These are phyloP conservation scores for Phytophthora nicotianae DNA, from an alignment of 352 stramenopile genomes.

Conservation along the genomic window DNA sequence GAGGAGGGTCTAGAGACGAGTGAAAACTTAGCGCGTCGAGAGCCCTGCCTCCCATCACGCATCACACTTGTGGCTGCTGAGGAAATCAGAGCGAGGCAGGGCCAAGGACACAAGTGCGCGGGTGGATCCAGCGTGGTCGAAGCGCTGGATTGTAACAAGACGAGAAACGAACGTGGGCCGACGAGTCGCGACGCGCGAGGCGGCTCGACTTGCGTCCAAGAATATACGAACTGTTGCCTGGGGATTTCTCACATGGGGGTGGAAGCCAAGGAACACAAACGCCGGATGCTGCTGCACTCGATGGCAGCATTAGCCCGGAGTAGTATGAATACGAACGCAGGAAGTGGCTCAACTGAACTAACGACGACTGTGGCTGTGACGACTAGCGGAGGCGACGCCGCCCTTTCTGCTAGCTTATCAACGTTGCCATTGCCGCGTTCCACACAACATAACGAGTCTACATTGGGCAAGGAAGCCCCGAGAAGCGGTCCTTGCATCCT, in stretches of 20 bases:
- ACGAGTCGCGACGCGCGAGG: slow-evolving; percentile 25
- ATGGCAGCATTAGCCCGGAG: slow-evolving; percentile 44
- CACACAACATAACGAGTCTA: slow-evolving; percentile 11
- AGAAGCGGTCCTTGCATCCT: slow-evolving; percentile 21
- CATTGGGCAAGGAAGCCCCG: slow-evolving; percentile 22
- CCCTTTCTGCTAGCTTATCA: slow-evolving; percentile 36
- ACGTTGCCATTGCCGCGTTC: slow-evolving; percentile 24
- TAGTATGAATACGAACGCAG: slow-evolving; percentile 15
- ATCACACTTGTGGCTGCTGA: slow-evolving; percentile 19
- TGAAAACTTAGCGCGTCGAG: slow-evolving; percentile 23
- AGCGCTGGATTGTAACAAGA: slow-evolving; percentile 9
- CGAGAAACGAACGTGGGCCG: slow-evolving; percentile 26
- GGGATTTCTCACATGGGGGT: slow-evolving; percentile 38
- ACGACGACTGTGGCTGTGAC: slow-evolving; percentile 5
- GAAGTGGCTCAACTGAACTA: slow-evolving; percentile 6
- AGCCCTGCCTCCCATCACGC: slow-evolving; percentile 31
- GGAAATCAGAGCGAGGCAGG: slow-evolving; percentile 14
- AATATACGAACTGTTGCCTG: slow-evolving; percentile 14
- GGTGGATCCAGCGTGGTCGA: not conserved
- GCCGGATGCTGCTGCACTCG: slow-evolving; percentile 39
- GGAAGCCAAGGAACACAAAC: slow-evolving; percentile 42
- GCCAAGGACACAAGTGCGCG: not conserved
- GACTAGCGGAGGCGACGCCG: slow-evolving; percentile 24
- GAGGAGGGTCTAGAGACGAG: slow-evolving; percentile 30
- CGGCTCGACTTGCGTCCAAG: slow-evolving; percentile 23